phyloP scores from a whole-genome alignment of 345 rosid species.

The Cardamine resedifolia region DNA sequence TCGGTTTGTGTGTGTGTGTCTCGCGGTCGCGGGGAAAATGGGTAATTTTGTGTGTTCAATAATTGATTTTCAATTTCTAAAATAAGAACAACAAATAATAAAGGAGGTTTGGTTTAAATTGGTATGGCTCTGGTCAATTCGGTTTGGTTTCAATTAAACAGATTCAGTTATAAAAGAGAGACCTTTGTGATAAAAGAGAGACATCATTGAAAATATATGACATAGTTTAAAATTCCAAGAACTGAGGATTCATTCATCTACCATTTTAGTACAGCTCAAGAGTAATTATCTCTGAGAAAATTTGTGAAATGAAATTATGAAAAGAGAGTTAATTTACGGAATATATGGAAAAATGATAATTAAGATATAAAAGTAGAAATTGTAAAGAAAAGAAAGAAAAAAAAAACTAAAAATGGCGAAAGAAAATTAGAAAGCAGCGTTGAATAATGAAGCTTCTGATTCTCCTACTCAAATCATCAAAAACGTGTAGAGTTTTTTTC shows the following conservation, averaged over 20 bases:
- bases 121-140: background rate
- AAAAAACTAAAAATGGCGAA: background rate
- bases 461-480: conserved; percentile 20
- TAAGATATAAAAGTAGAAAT: background rate
- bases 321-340: background rate
- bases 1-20: conserved; percentile 4
- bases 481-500: conserved; percentile 18
- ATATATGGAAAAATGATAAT: conserved; percentile 31
- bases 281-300: background rate
- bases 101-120: background rate
- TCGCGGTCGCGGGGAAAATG: background rate
- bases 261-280: background rate
- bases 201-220: background rate
- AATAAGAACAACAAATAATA: background rate
- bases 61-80: background rate
- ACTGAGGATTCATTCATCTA: background rate
- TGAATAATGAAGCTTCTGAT: conserved; percentile 17
- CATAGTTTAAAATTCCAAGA: no score
- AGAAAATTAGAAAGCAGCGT: background rate
- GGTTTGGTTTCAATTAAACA: background rate
- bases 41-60: conserved; percentile 1
- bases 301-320: background rate
- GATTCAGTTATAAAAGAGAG: background rate
- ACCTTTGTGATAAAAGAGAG: no score
- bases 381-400: background rate